These are phyloP conservation scores for Xylaria cubensis DNA, from an alignment of 495 filamentous ascomycete genomes.

Conservation along the genomic window DNA sequence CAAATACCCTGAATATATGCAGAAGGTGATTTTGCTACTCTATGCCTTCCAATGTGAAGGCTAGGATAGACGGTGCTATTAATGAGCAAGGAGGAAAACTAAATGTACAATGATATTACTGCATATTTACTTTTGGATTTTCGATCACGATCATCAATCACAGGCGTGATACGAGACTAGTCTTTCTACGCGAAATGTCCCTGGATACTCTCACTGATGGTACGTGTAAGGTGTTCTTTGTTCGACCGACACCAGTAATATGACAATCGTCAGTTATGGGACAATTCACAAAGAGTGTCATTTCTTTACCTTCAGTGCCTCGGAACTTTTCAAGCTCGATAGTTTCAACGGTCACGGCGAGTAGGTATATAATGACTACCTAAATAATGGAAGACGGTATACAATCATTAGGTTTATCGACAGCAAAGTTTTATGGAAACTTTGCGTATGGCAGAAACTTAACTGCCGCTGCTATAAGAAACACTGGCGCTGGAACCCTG, in stretches of 20 bases:
- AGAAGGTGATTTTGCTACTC: not conserved
- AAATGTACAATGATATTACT: not conserved
- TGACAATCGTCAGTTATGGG: not conserved
- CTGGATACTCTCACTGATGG: not conserved
- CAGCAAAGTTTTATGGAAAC: not conserved
- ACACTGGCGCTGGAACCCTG: too few relatives aligned
- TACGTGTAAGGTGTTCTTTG: not conserved
- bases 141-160: not conserved
- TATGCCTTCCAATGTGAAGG: not conserved
- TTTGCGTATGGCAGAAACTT: too few relatives aligned
- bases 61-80: not conserved
- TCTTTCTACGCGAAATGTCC: not conserved
- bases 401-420: not conserved
- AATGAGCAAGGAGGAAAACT: not conserved
- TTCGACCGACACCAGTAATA: not conserved
- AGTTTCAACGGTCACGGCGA: not conserved
- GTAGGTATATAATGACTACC: not conserved
- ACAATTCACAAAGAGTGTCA: not conserved
- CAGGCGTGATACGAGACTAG: not conserved
- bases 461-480: too few relatives aligned
- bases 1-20: not conserved
- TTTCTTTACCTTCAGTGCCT: not conserved
- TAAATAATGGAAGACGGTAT: not conserved
- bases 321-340: not conserved
- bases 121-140: not conserved